phyloP scores from a whole-genome alignment of 768 basidiomycete species.

The Macrolepiota fuliginosa region DNA sequence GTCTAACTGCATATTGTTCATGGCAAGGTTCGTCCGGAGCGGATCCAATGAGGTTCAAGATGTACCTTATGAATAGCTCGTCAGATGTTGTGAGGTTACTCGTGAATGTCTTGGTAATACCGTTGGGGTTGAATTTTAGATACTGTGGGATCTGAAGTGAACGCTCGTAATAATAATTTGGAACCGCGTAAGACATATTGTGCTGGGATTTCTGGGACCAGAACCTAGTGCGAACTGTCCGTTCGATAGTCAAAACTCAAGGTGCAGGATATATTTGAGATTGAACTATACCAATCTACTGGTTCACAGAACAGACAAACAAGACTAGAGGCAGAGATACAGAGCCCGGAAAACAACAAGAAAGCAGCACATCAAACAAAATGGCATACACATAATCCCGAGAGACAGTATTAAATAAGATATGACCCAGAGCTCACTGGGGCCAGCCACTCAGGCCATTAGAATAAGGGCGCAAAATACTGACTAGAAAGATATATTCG shows the following conservation, averaged over 20 bases:
- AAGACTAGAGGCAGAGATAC: background rate
- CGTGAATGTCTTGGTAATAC: no score
- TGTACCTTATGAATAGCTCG: background rate
- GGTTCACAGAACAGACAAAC: background rate
- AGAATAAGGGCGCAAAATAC: background rate
- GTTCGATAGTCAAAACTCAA: background rate
- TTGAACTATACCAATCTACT: no score
- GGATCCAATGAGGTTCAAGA: background rate
- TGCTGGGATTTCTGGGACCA: no score
- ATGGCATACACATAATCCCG: no score
- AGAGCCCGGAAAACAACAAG: background rate
- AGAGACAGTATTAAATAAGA: no score
- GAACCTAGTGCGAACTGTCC: no score
- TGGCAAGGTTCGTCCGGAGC: background rate
- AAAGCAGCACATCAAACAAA: background rate
- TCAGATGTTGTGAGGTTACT: background rate
- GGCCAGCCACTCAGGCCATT: background rate
- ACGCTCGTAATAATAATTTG: no score
- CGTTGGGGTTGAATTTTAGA: no score
- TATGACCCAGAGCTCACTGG: no score
- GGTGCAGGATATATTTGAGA: background rate
- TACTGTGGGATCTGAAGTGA: no score
- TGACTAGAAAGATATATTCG: background rate
- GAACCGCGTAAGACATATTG: no score
- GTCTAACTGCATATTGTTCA: background rate